These are phyloP conservation scores for Medicago truncatula DNA, from an alignment of 306 rosid species.

Conservation along the genomic window MtrunA17r5.0-ANR NC_053046.1:871001-871500, in stretches of 20 bases:
- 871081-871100: slow-evolving; percentile 49
- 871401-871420: no score
- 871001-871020: not conserved
- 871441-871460: no score
- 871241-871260: not conserved
- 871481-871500: no score
- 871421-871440: no score
- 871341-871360: no score
- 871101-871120: slow-evolving; percentile 49
- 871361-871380: no score
- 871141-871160: not conserved
- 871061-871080: slow-evolving; percentile 44
- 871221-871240: not conserved
- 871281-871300: not conserved
- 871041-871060: slow-evolving; percentile 44
- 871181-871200: slow-evolving; percentile 55
- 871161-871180: slow-evolving; percentile 21
- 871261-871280: not conserved
- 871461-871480: no score
- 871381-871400: no score
- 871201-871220: slow-evolving; percentile 25
- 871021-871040: slow-evolving; percentile 34
- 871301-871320: not conserved
- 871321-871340: not conserved
- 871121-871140: slow-evolving; percentile 67